Conservation (phyloP, 257 asterid species). For the Rehmannia glutinosa region DNA sequence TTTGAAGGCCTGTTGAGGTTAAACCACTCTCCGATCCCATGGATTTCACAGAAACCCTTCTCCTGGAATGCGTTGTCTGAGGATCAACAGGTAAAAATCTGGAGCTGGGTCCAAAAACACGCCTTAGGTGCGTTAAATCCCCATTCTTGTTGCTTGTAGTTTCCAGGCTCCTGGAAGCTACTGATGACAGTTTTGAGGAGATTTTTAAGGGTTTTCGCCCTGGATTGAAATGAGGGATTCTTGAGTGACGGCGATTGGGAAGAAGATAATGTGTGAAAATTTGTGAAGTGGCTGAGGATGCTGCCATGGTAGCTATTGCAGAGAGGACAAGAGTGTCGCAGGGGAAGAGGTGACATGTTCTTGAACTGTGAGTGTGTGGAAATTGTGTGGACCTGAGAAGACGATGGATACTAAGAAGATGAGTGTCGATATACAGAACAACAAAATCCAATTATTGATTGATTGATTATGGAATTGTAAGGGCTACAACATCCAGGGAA, state of each 20-base stretch:
- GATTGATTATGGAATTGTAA: no score
- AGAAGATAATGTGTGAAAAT: constrained; percentile 26
- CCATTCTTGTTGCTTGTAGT: not conserved
- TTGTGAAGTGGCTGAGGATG: constrained; percentile 36
- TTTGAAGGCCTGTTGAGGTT: constrained; percentile 39
- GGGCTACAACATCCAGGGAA: no score
- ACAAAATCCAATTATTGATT: not conserved
- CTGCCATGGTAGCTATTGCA: constrained; percentile 29
- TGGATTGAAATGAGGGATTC: constrained; percentile 1
- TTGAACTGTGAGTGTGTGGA: constrained; percentile 17
- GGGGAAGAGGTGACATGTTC: constrained; percentile 33
- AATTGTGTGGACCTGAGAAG: constrained; percentile 66
- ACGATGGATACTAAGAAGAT: constrained; percentile 24
- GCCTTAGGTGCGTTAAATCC: constrained; percentile 8
- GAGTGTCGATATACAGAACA: not conserved
- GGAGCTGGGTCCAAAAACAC: constrained; percentile 15
- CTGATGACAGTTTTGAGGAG: constrained; percentile 12
- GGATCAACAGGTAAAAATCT: constrained; percentile 23
- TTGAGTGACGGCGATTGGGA: constrained; percentile 32
- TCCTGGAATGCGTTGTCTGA: constrained; percentile 8
- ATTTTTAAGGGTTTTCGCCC: constrained; percentile 21
- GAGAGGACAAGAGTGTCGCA: constrained; percentile 21
- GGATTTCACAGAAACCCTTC: constrained; percentile 39
- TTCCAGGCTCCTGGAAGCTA: constrained; percentile 18
- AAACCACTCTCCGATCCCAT: constrained; percentile 37